Conservation (phyloP, 2,329 filamentous ascomycete species). For the Polychaeton citri region DNA sequence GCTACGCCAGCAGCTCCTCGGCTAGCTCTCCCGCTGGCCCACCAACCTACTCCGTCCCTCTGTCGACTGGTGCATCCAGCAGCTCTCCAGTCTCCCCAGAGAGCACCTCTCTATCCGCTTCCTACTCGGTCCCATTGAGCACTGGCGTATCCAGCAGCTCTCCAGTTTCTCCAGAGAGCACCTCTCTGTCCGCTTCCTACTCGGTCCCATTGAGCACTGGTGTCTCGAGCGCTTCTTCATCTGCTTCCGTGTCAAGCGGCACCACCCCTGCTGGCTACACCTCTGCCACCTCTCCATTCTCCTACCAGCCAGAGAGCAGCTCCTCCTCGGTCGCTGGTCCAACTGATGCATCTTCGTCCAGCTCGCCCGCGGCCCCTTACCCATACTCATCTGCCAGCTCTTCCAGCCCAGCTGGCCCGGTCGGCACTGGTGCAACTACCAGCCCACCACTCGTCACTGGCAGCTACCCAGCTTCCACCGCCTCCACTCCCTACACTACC, state of each 20-base stretch:
- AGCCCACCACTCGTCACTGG: conserved; percentile 7
- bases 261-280: conserved; percentile 1
- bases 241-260: neutral
- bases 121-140: conserved; percentile 5
- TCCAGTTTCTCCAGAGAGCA: conserved; percentile 1
- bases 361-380: neutral
- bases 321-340: neutral
- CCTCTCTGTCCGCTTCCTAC: conserved; percentile 1
- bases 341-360: neutral
- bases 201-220: conserved; percentile 5
- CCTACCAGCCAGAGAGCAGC: conserved; percentile 2
- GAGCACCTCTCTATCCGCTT: conserved; percentile 6
- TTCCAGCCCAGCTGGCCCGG: conserved; percentile 1
- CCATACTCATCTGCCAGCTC: neutral
- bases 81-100: no score
- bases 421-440: neutral
- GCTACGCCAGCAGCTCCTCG: no score
- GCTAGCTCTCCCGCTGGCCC: conserved; percentile 3
- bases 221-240: conserved; percentile 2
- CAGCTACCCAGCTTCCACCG: conserved; percentile 3
- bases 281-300: conserved; percentile 4
- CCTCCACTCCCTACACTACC: conserved; percentile 9
- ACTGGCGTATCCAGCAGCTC: conserved; percentile 4
- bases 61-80: conserved; percentile 1
- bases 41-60: conserved; percentile 4